Percentiles rank a stretch among this genome's conserved stretches.
Evolutionary conservation across 1,139 yeast genomes (phyloP).

Genomic region (Yamadazyma trypodendri): DNA sequence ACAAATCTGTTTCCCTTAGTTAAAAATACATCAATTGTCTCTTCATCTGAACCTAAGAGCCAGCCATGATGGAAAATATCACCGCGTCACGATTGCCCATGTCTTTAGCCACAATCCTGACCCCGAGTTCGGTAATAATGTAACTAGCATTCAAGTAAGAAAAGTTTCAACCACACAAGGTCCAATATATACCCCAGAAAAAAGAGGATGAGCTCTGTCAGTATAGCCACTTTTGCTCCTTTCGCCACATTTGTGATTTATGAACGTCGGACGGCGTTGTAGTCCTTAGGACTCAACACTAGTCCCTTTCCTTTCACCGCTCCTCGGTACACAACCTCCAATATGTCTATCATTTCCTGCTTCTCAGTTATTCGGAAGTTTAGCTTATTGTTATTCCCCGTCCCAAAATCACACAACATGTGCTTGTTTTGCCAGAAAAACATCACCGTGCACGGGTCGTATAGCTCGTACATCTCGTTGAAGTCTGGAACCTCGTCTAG

Average conservation of each 20-base stretch:
- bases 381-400: constrained; percentile 94
- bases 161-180: too few relatives aligned
- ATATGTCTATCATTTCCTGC: constrained; percentile 87
- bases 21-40: constrained; percentile 18
- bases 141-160: not conserved
- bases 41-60: constrained; percentile 20
- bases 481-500: constrained; percentile 88
- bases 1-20: constrained; percentile 18
- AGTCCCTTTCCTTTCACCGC: constrained; percentile 92
- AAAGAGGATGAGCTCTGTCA: too few relatives aligned
- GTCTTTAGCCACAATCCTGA: constrained; percentile 17
- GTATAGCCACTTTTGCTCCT: too few relatives aligned
- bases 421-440: constrained; percentile 91
- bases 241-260: too few relatives aligned
- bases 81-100: constrained; percentile 18
- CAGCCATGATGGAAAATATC: constrained; percentile 20
- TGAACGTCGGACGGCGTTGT: constrained; percentile 30
- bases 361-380: constrained; percentile 75
- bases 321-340: constrained; percentile 87
- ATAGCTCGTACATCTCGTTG: constrained; percentile 87
- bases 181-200: too few relatives aligned
- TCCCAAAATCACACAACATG: constrained; percentile 98
- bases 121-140: constrained; percentile 11
- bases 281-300: constrained; percentile 79
- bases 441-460: constrained; percentile 90